Evolutionary conservation across 169 alveolate genomes (phyloP).

Genomic region (Eimeria maxima): DNA sequence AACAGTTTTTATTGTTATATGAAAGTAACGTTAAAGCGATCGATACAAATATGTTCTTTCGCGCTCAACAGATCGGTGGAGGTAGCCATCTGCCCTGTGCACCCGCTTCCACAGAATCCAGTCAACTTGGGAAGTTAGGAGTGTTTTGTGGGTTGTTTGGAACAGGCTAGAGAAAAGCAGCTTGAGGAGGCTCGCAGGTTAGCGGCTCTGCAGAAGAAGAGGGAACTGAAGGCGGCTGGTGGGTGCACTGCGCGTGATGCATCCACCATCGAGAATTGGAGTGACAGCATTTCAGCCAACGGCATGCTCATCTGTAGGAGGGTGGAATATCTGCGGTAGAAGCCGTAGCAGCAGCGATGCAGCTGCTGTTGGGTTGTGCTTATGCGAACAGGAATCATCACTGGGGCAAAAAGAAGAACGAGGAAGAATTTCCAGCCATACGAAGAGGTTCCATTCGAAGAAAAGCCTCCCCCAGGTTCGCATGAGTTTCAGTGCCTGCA

Average conservation of each 20-base stretch:
- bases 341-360: constrained; percentile 45
- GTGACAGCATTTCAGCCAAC: neutral
- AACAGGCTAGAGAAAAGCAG: constrained; percentile 95
- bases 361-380: neutral
- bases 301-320: neutral
- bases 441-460: constrained; percentile 80
- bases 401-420: constrained; percentile 71
- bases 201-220: constrained; percentile 97
- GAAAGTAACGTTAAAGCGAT: neutral
- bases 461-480: constrained; percentile 82
- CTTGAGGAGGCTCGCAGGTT: constrained; percentile 97
- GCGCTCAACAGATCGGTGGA: too few species aligned
- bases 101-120: neutral
- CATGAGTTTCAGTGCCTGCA: neutral
- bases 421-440: constrained; percentile 76
- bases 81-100: neutral
- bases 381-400: constrained; percentile 58
- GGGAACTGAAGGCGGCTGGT: constrained; percentile 99
- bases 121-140: neutral
- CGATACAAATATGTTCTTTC: neutral
- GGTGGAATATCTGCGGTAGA: neutral
- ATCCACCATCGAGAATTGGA: neutral
- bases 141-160: constrained; percentile 66
- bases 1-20: neutral
- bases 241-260: neutral